Conservation (phyloP, 352 stramenopile genomes). For the Phytophthora citrophthora region DNA sequence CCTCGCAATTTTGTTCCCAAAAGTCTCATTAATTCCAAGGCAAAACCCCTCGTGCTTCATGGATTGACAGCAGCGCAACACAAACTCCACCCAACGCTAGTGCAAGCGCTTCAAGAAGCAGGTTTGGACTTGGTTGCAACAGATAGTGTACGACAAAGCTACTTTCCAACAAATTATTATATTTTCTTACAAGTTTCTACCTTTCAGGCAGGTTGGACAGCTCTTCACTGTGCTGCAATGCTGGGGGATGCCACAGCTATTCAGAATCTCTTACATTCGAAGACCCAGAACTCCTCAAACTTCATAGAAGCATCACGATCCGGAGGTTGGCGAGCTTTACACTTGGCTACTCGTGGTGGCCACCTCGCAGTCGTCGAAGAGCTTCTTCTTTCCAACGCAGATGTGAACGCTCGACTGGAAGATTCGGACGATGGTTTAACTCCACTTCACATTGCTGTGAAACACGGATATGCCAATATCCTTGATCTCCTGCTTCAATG, state of each 20-base stretch:
- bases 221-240: constrained; percentile 45
- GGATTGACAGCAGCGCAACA: constrained; percentile 30
- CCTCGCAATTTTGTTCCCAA: constrained; percentile 33
- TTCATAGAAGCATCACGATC: constrained; percentile 15
- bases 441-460: constrained; percentile 39
- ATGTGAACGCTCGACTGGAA: constrained; percentile 35
- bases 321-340: constrained; percentile 48
- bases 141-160: constrained; percentile 31
- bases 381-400: constrained; percentile 34
- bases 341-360: constrained; percentile 36
- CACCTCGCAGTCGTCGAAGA: constrained; percentile 44
- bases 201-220: constrained; percentile 26
- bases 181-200: neutral
- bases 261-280: constrained; percentile 13
- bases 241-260: constrained; percentile 38
- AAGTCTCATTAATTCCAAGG: constrained; percentile 16
- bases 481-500: constrained; percentile 48
- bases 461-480: constrained; percentile 26
- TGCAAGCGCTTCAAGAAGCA: constrained; percentile 18
- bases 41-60: constrained; percentile 44
- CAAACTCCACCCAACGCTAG: constrained; percentile 30
- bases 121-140: constrained; percentile 37
- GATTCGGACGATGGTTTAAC: constrained; percentile 33
- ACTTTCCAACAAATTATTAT: neutral
- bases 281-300: neutral